Evolutionary conservation across 1,139 yeast species (phyloP), one percentile per base, ranked within the genome.

Genomic region (Pichia sp.): DNA sequence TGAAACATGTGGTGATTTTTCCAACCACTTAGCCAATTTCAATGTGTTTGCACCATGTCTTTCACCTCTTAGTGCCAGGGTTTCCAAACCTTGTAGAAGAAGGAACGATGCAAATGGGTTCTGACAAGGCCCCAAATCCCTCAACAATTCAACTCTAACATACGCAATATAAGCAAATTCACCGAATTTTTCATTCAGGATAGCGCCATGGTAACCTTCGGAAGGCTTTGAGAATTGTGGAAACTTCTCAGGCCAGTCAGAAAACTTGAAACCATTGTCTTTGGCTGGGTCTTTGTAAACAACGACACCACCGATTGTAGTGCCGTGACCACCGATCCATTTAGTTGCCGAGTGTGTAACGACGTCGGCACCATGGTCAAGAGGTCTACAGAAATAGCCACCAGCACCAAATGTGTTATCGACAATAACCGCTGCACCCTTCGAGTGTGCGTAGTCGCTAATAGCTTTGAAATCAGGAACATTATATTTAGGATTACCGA

Each of bases 401-500:
- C 96, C 97, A 45, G 97, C 97, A 66, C 96, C 98, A 64, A 91
- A 91, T 30, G 99, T 93, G 80, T 93, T 93, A 74, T 93, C 99
- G 45, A 88, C 96, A 52, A 93, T 93, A 48, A 93, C 82, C 51
- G 97, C 96, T 52, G 91, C 78, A 54, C 97, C 97, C 61, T 87
- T 80, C 59, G 84, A 82, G 71, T 90, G 96, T 48, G 96, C 96
- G 49, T 88, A 74, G 37, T 77, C 83, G 50, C 81, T 79, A 61
- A 93, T 77, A 52, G 75, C 80, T 69, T 87, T 90, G 63, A 93
- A 87, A 70, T 91, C 97, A 52, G 98, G 96, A 50, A 93, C 85
- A 67, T 87, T 88, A 73, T 87, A 90, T 66, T 84, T 85, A 55
- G 99, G 99, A 73, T 93, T 93, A 62, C 97, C 96, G 65, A 93